These are phyloP conservation scores for Phytophthora cactorum DNA, from an alignment of 352 stramenopile genomes.

Conservation along the genomic window DNA sequence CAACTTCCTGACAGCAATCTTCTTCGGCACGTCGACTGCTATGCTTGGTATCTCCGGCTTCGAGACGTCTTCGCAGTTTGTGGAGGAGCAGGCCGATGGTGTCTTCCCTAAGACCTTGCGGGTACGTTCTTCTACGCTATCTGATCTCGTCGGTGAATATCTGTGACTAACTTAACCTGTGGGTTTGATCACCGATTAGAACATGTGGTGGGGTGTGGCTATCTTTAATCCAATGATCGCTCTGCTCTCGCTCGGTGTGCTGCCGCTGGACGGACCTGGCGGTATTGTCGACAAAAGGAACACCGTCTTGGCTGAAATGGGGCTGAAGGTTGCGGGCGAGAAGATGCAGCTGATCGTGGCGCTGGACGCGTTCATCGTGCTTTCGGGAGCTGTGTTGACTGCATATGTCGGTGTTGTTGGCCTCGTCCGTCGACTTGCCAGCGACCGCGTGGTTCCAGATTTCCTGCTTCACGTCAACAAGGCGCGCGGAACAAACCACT, in stretches of 20 bases:
- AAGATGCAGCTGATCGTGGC: slow-evolving; percentile 82
- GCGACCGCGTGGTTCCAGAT: slow-evolving; percentile 86
- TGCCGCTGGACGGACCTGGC: slow-evolving; percentile 78
- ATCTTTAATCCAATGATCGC: slow-evolving; percentile 96
- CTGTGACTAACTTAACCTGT: slow-evolving; percentile 11
- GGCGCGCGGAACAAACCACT: slow-evolving; percentile 90
- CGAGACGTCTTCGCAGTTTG: slow-evolving; percentile 95
- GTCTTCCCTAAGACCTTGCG: slow-evolving; percentile 95
- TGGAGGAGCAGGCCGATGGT: slow-evolving; percentile 94
- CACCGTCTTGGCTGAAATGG: slow-evolving; percentile 93
- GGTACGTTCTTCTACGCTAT: slow-evolving; percentile 33
- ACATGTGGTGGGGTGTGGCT: slow-evolving; percentile 94
- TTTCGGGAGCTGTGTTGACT: slow-evolving; percentile 93
- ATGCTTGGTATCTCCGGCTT: slow-evolving; percentile 97
- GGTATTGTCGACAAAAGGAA: slow-evolving; percentile 87
- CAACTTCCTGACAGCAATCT: slow-evolving; percentile 87
- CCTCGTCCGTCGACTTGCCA: slow-evolving; percentile 91
- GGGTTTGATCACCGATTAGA: slow-evolving; percentile 42
- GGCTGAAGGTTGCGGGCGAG: slow-evolving; percentile 76
- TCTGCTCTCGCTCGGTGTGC: slow-evolving; percentile 89
- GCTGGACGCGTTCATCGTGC: slow-evolving; percentile 94
- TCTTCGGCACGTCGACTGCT: slow-evolving; percentile 92
- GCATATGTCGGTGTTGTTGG: slow-evolving; percentile 94
- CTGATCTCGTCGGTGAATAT: not conserved
- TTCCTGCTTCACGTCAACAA: slow-evolving; percentile 87